Base-by-base conservation (phyloP, 2,329 filamentous ascomycete genomes). In the Trichoderma atroviride region DNA sequence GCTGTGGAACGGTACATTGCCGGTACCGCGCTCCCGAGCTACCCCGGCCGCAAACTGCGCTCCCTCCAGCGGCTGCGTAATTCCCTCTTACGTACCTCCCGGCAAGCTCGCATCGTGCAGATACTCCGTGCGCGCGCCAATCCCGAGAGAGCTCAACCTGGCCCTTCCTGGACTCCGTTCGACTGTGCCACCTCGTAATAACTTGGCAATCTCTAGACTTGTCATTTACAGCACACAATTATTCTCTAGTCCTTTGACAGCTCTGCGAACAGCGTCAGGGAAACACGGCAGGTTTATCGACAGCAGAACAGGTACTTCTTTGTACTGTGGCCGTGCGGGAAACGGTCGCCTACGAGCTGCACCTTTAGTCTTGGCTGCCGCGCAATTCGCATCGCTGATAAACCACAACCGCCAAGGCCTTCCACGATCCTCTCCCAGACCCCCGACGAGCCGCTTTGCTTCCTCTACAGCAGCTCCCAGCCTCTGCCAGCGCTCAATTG, bases 31-130 rank as follows among this genome's bases (percentile, higher is more conserved):
- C 37, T 29, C 3, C 57, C n/a, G 35, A 59, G 57, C 63, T 35
- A 19, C 35, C 52, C 61, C 43, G 19, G 53, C 27, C 37, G 37
- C 14, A 47, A 29, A 14, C 43, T 24, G 40, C 58, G 63, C 35
- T 66, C 50, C 63, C 24, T 50, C 24, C 22, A 27, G 53, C 55
- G n/a, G 63, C 63, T 58, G 55, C 63, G 63, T 66, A 66, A 66
- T 35, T 63, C 58, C n/a, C 67, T 50, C 67, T 69, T 69, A 69
- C 57, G 67, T 69, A 69, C 60, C 67, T 40, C 65, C 24, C 47
- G 53, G 37, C 22, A 22, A 29, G 52, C 60, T 22, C 27, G 57
- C 59, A 69, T 64, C 67, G 53, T 43, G 33, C 53, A 69, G 31
- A 60, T 69, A 69, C 67, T 31, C 59, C 37, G 60, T 69, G 58